phyloP scores from a whole-genome alignment of 345 rosid species.

The Mangifera indica region DNA sequence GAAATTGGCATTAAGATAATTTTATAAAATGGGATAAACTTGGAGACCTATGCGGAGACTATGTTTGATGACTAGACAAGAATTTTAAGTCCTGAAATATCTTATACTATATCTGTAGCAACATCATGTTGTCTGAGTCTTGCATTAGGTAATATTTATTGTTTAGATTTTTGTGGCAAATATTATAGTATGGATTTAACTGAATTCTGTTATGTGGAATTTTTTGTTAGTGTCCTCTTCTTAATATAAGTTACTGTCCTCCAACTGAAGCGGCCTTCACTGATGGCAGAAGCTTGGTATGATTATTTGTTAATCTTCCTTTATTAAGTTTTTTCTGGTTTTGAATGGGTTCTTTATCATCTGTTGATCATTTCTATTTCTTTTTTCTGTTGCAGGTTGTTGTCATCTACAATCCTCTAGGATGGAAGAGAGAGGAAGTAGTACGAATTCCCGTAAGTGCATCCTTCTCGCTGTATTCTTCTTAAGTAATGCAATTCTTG shows the following conservation, averaged over 20 bases:
- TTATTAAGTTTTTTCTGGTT: conserved; percentile 9
- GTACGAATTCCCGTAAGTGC: conserved; percentile 72
- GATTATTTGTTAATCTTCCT: conserved; percentile 12
- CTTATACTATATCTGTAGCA: not conserved
- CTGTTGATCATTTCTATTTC: conserved; percentile 14
- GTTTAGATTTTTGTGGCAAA: not conserved
- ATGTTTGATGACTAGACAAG: not conserved
- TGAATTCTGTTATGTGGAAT: conserved; percentile 27
- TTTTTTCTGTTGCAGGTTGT: conserved; percentile 51
- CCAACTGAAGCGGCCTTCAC: conserved; percentile 68
- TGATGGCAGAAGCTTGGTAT: conserved; percentile 72
- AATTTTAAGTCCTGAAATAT: not conserved
- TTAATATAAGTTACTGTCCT: conserved; percentile 92
- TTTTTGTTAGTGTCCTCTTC: conserved; percentile 79
- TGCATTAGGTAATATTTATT: not conserved
- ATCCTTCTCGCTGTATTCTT: conserved; percentile 16
- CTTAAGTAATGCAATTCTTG: conserved; percentile 14
- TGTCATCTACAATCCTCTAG: conserved; percentile 77
- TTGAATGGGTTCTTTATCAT: conserved; percentile 20
- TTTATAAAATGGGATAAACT: not conserved
- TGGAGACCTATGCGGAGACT: not conserved
- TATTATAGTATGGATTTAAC: conserved; percentile 8
- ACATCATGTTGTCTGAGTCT: not conserved
- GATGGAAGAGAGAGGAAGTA: conserved; percentile 86
- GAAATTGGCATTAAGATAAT: not conserved